phyloP scores from a whole-genome alignment of 2,329 filamentous ascomycete genomes.

The Cytospora chrysosperma region DNA sequence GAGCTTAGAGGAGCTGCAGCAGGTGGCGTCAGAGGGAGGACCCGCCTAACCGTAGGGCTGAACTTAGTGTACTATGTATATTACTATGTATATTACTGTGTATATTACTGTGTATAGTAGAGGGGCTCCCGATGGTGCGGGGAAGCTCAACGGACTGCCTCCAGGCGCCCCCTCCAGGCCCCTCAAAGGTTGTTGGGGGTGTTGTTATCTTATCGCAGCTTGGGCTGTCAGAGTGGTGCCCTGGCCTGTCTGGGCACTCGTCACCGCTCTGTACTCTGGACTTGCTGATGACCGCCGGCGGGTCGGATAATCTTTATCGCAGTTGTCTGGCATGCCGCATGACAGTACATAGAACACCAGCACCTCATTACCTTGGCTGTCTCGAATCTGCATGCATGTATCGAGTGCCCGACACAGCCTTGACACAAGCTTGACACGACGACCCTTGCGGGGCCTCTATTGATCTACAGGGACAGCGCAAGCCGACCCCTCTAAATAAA shows the following conservation, averaged over 20 bases:
- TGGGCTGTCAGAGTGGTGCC: too few species aligned
- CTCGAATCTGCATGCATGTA: background rate
- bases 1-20: background rate
- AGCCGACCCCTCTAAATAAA: background rate
- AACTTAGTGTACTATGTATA: too few species aligned
- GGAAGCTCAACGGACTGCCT: conserved; percentile 4
- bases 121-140: conserved; percentile 10
- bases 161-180: too few species aligned
- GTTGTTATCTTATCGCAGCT: background rate
- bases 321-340: background rate
- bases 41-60: conserved; percentile 22
- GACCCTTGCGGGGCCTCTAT: background rate
- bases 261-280: background rate
- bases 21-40: conserved; percentile 19
- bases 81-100: too few species aligned
- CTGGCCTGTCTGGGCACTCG: too few species aligned
- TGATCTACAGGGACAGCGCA: background rate
- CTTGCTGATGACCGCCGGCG: background rate
- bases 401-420: background rate
- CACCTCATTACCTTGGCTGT: background rate
- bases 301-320: background rate
- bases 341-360: background rate
- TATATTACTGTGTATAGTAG: too few species aligned
- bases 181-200: background rate
- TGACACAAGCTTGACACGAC: background rate